phyloP scores from a whole-genome alignment of 495 filamentous ascomycete genomes.

The Paragyromitra xinjiangensis region DNA sequence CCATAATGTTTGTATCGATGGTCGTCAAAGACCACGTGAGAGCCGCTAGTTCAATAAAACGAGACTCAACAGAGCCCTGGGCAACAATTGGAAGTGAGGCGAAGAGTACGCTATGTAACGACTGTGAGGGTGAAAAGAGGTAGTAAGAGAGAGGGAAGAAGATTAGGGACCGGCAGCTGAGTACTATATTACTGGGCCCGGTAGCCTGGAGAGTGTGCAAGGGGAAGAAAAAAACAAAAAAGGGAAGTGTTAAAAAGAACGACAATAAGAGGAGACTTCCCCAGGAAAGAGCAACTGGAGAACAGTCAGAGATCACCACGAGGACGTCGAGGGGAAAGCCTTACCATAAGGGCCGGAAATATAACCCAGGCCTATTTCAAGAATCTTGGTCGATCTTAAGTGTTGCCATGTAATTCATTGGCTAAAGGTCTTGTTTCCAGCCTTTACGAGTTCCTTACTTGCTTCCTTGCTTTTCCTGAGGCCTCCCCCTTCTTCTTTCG shows the following conservation, averaged over 20 bases:
- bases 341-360: not conserved
- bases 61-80: not conserved
- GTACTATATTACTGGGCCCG: constrained; percentile 4
- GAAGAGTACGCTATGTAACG: constrained; percentile 20
- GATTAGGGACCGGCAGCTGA: not conserved
- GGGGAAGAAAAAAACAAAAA: constrained; percentile 7
- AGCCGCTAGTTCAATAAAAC: not conserved
- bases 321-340: not conserved
- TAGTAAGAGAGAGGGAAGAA: not conserved
- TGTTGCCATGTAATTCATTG: not conserved
- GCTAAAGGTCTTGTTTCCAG: not conserved
- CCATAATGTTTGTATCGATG: constrained; percentile 7
- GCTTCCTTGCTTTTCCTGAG: too few relatives aligned
- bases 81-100: not conserved
- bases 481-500: not conserved
- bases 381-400: not conserved
- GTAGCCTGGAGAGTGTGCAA: not conserved
- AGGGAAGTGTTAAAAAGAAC: not conserved
- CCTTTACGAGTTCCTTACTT: not conserved
- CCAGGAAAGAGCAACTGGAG: not conserved
- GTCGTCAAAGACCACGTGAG: constrained; percentile 4
- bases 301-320: not conserved
- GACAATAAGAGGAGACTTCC: constrained; percentile 1
- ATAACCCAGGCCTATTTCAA: not conserved
- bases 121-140: constrained; percentile 7